Percentiles rank a stretch among this genome's conserved stretches.
Conservation (phyloP, 2,329 filamentous ascomycete genomes). For the Tolypocladium amazonense region DNA sequence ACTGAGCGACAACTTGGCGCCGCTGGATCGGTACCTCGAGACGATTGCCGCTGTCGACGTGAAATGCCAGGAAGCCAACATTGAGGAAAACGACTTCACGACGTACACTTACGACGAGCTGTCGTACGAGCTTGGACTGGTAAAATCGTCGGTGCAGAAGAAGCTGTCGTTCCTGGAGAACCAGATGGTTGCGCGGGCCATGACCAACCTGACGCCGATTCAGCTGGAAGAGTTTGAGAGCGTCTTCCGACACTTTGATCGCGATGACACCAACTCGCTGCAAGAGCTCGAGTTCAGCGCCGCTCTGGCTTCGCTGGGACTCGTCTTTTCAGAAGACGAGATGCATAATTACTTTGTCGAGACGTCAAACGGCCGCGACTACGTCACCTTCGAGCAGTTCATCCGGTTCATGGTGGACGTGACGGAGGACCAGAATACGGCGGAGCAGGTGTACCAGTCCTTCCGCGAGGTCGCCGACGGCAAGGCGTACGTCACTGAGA, state of each 20-base stretch:
- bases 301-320: conserved; percentile 82
- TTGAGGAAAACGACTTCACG: conserved; percentile 99
- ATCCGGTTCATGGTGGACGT: conserved; percentile 99
- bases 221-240: conserved; percentile 98
- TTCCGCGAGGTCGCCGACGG: conserved; percentile 97
- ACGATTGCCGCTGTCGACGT: conserved; percentile 78
- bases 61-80: conserved; percentile 92
- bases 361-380: conserved; percentile 67
- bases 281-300: conserved; percentile 94
- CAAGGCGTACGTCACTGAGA: conserved; percentile 96
- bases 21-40: conserved; percentile 82
- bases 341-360: conserved; percentile 94
- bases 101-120: conserved; percentile 98
- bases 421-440: conserved; percentile 97
- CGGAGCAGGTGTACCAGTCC: conserved; percentile 95
- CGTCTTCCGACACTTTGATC: conserved; percentile 95
- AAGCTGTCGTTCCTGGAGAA: conserved; percentile 96
- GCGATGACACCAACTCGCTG: conserved; percentile 80
- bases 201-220: conserved; percentile 98
- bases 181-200: conserved; percentile 94
- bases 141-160: conserved; percentile 87
- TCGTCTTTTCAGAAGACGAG: conserved; percentile 95
- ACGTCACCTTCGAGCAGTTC: conserved; percentile 96
- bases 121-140: conserved; percentile 82
- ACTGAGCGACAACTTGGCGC: conserved; percentile 74